phyloP scores from a whole-genome alignment of 495 filamentous ascomycete species.

The Talaromyces thailandensis region DNA sequence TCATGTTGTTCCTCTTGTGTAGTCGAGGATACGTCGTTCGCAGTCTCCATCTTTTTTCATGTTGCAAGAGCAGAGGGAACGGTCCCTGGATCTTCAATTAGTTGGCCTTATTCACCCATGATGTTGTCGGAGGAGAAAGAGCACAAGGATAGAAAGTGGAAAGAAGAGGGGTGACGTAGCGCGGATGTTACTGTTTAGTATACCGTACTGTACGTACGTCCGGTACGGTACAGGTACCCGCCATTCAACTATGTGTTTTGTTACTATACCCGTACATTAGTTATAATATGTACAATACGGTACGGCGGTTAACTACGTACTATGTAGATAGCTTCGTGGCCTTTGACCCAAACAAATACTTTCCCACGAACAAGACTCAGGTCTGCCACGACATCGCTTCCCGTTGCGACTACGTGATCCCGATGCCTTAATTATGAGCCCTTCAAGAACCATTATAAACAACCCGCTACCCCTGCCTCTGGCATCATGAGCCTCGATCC shows the following conservation, averaged over 20 bases:
- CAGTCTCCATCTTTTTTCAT: slow-evolving; percentile 3
- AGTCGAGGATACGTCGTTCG: not conserved
- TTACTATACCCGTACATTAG: no score
- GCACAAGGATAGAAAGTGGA: not conserved
- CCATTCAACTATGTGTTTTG: no score
- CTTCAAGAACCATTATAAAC: not conserved
- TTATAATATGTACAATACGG: no score
- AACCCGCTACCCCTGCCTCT: slow-evolving; percentile 6
- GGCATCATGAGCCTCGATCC: slow-evolving; percentile 65
- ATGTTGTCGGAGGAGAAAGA: not conserved
- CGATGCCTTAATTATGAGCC: slow-evolving; percentile 3
- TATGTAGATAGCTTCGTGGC: not conserved
- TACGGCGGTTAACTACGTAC: no score
- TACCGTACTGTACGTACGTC: no score
- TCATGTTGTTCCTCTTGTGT: slow-evolving; percentile 1
- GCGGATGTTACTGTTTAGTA: no score
- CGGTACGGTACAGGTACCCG: no score
- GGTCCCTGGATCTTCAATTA: not conserved
- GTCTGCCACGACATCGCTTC: not conserved
- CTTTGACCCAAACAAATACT: not conserved
- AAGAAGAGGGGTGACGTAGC: not conserved
- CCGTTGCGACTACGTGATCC: not conserved
- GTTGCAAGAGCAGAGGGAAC: not conserved
- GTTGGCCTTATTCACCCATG: not conserved
- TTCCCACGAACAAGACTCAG: not conserved